Percentiles rank a stretch among this genome's conserved stretches.
Evolutionary conservation across 140 eudicot genomes (phyloP).

Genomic region (Flaveria floridana): DNA sequence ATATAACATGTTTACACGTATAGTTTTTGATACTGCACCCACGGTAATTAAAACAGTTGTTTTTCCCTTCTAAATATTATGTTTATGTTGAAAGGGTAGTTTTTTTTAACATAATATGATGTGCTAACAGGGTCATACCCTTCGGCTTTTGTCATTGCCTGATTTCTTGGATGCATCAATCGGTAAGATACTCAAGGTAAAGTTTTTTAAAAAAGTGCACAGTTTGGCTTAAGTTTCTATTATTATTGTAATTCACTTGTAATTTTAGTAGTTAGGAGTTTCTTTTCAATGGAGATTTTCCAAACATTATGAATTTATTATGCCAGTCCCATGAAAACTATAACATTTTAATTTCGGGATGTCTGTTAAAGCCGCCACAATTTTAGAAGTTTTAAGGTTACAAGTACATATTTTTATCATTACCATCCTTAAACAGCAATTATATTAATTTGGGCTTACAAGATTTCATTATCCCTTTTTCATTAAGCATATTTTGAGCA

Average conservation of each 20-base stretch:
- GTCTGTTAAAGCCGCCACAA: no score
- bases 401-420: no score
- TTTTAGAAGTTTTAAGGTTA: no score
- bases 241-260: background rate
- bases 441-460: no score
- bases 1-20: constrained; percentile 58
- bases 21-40: constrained; percentile 86
- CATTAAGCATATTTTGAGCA: no score
- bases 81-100: constrained; percentile 19
- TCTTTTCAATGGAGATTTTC: background rate
- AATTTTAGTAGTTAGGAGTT: background rate
- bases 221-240: background rate
- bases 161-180: constrained; percentile 94
- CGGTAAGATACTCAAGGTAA: constrained; percentile 87
- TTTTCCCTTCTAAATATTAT: background rate
- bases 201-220: constrained; percentile 8
- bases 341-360: no score
- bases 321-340: no score
- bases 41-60: constrained; percentile 49
- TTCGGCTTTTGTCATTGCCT: constrained; percentile 87
- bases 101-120: constrained; percentile 25
- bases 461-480: no score
- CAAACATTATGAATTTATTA: no score
- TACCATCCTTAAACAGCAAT: no score
- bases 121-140: constrained; percentile 79